These are phyloP conservation scores for Flaveria floridana DNA, from an alignment of 140 eudicot species.

Conservation along the genomic window DNA sequence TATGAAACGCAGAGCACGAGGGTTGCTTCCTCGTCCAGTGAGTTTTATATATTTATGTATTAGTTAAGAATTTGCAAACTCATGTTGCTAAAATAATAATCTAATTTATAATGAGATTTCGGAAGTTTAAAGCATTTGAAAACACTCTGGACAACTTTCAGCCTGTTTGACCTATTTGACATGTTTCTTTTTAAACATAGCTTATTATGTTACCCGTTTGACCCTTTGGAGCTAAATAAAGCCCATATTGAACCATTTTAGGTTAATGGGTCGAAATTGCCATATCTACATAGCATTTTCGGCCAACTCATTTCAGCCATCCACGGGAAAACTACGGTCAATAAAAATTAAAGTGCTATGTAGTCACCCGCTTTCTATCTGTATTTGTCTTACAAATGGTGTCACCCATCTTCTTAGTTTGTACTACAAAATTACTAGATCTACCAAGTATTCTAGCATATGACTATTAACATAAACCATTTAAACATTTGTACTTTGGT, in stretches of 20 bases:
- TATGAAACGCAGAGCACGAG: slow-evolving; percentile 75
- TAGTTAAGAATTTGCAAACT: neutral
- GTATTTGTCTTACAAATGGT: neutral
- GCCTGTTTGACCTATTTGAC: neutral
- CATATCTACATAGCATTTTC: slow-evolving; percentile 14
- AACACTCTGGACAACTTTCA: neutral
- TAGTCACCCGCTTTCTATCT: neutral
- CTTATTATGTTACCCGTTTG: neutral
- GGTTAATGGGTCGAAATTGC: neutral
- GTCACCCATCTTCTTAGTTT: neutral
- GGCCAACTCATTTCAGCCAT: neutral
- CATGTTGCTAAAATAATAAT: neutral
- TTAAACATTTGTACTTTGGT: neutral
- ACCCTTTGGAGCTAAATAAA: neutral
- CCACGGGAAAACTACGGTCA: neutral
- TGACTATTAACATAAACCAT: neutral
- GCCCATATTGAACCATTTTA: neutral
- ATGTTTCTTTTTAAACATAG: neutral
- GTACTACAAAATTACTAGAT: neutral
- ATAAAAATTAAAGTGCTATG: neutral
- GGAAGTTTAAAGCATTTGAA: neutral
- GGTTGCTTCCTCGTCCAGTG: slow-evolving; percentile 94
- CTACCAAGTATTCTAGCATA: neutral
- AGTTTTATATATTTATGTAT: slow-evolving; percentile 22
- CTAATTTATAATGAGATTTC: neutral